Conservation (phyloP, 257 asterid species). For the Striga asiatica region DNA sequence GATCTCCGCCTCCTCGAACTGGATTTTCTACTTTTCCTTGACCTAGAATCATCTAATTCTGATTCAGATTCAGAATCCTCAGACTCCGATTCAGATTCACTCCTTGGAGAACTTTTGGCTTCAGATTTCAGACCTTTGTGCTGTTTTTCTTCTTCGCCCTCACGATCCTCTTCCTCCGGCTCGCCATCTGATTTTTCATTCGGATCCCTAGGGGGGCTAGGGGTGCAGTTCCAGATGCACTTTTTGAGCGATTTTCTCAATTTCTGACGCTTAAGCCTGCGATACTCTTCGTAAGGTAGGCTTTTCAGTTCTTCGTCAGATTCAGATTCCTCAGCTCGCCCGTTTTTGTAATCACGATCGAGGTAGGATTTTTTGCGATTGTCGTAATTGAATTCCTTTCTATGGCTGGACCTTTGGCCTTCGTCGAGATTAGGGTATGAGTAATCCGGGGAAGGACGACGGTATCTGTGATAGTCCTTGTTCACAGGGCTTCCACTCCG, state of each 20-base stretch:
- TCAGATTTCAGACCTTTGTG: constrained; percentile 21
- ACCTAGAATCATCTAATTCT: constrained; percentile 46
- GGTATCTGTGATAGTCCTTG: constrained; percentile 37
- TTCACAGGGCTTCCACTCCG: constrained; percentile 41
- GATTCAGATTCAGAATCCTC: too few species aligned
- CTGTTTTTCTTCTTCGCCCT: constrained; percentile 24
- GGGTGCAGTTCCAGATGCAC: constrained; percentile 73
- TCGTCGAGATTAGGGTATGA: constrained; percentile 36
- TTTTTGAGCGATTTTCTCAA: constrained; percentile 44
- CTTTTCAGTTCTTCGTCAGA: constrained; percentile 84
- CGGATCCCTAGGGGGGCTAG: constrained; percentile 86
- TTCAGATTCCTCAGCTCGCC: constrained; percentile 35
- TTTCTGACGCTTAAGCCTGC: constrained; percentile 75
- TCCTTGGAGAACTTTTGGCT: constrained; percentile 13
- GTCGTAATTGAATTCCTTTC: constrained; percentile 19
- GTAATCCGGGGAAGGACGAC: constrained; percentile 64
- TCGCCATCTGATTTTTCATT: constrained; percentile 39
- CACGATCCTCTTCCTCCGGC: constrained; percentile 28
- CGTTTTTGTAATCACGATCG: constrained; percentile 54
- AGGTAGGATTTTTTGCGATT: constrained; percentile 33
- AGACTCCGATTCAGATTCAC: constrained; percentile 35
- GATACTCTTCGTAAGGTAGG: constrained; percentile 56
- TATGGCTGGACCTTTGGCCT: constrained; percentile 16
- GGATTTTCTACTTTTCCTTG: constrained; percentile 19
- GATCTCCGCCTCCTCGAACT: constrained; percentile 36